phyloP scores from a whole-genome alignment of 2,329 filamentous ascomycete species.

The Kalmusia sp. region DNA sequence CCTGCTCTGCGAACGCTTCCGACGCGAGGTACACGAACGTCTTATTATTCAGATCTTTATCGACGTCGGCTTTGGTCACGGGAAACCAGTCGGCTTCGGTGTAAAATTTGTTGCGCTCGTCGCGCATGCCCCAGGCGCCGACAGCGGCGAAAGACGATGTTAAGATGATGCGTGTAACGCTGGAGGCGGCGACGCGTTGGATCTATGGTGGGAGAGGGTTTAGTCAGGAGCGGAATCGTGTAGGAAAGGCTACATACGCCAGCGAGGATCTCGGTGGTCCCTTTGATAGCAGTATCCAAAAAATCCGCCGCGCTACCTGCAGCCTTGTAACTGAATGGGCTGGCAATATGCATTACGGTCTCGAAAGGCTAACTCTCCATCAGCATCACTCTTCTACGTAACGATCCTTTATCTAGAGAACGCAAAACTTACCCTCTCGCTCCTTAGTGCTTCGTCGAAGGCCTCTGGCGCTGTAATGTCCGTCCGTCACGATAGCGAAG shows the following conservation, averaged over 20 bases:
- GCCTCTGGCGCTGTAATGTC: conserved; percentile 73
- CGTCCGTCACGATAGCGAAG: conserved; percentile 25
- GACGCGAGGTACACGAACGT: conserved; percentile 46
- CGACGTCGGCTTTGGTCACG: conserved; percentile 55
- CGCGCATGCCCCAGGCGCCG: conserved; percentile 59
- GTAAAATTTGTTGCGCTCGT: conserved; percentile 53
- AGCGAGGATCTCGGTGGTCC: conserved; percentile 66
- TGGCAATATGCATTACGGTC: conserved; percentile 57
- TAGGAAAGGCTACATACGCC: too few species aligned
- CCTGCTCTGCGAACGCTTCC: conserved; percentile 65
- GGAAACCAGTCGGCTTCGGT: conserved; percentile 61
- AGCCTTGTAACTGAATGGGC: conserved; percentile 72
- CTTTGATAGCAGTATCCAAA: conserved; percentile 64
- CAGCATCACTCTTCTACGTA: background rate
- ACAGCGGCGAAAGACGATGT: conserved; percentile 70
- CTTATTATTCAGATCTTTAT: conserved; percentile 42
- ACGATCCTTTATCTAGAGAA: background rate
- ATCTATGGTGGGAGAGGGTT: too few species aligned
- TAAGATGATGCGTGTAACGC: conserved; percentile 71
- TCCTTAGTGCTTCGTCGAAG: conserved; percentile 65
- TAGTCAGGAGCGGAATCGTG: too few species aligned
- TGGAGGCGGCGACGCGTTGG: conserved; percentile 63
- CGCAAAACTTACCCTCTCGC: conserved; percentile 21
- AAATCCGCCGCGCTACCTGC: conserved; percentile 68
- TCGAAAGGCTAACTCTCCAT: conserved; percentile 64